Base-by-base conservation (phyloP, 176 grass and related monocot genomes). In the Oryza meridionalis region DNA sequence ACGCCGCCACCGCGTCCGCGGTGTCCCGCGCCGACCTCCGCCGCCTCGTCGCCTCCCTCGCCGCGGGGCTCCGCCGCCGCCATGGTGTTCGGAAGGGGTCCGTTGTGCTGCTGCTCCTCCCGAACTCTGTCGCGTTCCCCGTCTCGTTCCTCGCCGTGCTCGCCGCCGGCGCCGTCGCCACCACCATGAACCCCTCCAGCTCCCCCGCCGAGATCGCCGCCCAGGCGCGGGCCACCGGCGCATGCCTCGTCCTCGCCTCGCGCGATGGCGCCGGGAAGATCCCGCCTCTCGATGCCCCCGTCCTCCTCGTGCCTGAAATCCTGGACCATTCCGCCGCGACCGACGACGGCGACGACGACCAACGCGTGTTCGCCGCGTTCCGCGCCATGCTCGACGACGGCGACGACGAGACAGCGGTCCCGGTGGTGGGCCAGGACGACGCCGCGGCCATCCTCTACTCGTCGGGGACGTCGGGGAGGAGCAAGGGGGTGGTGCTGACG, bases 401-500 rank as follows among this genome's bases (percentile, higher is more conserved):
- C 35, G 35, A 2, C 16, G 51, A 16, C 17, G 6, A 58, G 51
- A 21, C 16, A 16, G 16, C 19, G n/a, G 58, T 35, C 33, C 33
- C 5, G 50, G 50, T 0, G 58, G 58, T 62, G 58, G 58, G 21
- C 8, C 58, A 62, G 58, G 58, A 62, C 6, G 55, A 61, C 55
- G 7, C 55, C 0, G 55, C 7, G 7, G 19, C 55, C 19, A 61
- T 61, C 6, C 55, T 61, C 7, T 61, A 9, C 55, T 61, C 55
- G 55, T 61, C 55, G 55, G 55, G 55, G 2, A 61, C 55, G 12
- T 1, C 21, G 1, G 55, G 55, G 55, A 1, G 55, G 55, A 61
- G 55, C 55, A 61, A 61, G 21, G 55, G 95, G 15, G 91, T 91
- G 29, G 82, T 93, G 82, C 76, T 98, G 47, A 61, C 55, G 55